Evolutionary conservation across 768 basidiomycete species (phyloP), one percentile per base, ranked within the genome.

Genomic region (Porpolomopsis calyptriformis): DNA sequence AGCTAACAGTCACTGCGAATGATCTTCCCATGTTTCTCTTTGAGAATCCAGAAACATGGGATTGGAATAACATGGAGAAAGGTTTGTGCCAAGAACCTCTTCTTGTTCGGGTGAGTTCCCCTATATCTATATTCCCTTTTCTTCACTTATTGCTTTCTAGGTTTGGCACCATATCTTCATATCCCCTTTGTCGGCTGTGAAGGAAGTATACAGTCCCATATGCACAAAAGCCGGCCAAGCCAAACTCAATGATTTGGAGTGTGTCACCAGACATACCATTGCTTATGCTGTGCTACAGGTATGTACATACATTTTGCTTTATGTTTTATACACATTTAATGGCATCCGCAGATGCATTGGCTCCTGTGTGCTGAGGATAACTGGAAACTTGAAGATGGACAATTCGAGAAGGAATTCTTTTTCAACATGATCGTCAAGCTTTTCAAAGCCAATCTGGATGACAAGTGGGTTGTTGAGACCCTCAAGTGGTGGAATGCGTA

Each of bases 241-340:
- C 2, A 49, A 41, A 23, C 24, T 52, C 11, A 43, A 52, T 25
- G 38, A 23, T 22, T 33, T 52, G 25, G 38, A 36, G 8, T 7
- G 12, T 14, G 48, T 49, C n/a, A 49, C 35, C 3, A 24, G 24
- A 12, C 18, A 42, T 11, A 39, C 48, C 19, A 52, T 52, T 26
- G 50, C 50, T 22, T 49, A 52, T 40, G 50, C 48, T 6, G 50
- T 47, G 18, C 16, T 52, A 10, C 50, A 52, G 19, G 50, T 52
- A 45, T n/a, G 43, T 45, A 18, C 31, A 26, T n/a, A 34, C 33
- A 19, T 27, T 29, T 4, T 11, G 2, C n/a, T 27, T 27, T 16
- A 24, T 37, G 16, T 14, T 27, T 18, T 26, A 8, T 7, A 25
- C 39, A 49, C n/a, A 38, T 20, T 7, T 27, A 37, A n/a, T 25